Base-by-base conservation (phyloP, 2,329 filamentous ascomycete genomes). In the Stemphylium vesicarium region DNA sequence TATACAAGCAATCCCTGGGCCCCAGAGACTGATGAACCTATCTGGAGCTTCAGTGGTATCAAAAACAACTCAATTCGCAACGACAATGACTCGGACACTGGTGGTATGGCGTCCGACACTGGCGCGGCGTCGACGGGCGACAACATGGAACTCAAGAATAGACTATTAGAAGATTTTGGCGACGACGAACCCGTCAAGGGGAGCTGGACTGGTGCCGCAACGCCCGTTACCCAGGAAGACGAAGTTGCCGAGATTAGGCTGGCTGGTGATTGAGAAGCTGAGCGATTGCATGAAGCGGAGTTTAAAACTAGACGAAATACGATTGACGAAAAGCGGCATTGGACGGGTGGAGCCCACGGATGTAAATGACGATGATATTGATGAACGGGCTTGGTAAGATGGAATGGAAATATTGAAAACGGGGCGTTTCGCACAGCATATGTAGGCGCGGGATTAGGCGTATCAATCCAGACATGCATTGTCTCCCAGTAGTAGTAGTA, bases 21-120 rank as follows among this genome's bases (percentile, higher is more conserved):
- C 5, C 15, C 20, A n/a, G 50, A 63, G 0, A 32, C 16, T n/a
- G 53, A 56, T n/a, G 31, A 56, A 2, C 56, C 68, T 2, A 43
- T 47, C 3, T 73, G 70, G 70, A 67, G 59, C 33, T 70, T 73
- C 22, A 58, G 57, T 11, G 26, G 29, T 24, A 11, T 64, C 13
- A 44, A 42, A 6, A 12, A 33, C 16, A 43, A 52, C 9, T n/a
- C n/a, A 22, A 52, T 33, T 59, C 53, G 47, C 40, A 45, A 66
- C 20, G 71, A 68, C 32, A 45, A 45, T 18, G 53, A 50, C 11
- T 57, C 51, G 2, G 55, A 57, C 33, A 51, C 48, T 26, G 51
- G 41, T 26, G 51, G 51, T 4, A 36, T 50, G 5, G 39, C 40
- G 31, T 54, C 51, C 11, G 51, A 54, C 24, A 50, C 51, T 4